A percentile compares a stretch with the other conserved stretches of the same genome.
Conservation (phyloP, 2,329 filamentous ascomycete genomes). For the Incumbomyces delicatus region DNA sequence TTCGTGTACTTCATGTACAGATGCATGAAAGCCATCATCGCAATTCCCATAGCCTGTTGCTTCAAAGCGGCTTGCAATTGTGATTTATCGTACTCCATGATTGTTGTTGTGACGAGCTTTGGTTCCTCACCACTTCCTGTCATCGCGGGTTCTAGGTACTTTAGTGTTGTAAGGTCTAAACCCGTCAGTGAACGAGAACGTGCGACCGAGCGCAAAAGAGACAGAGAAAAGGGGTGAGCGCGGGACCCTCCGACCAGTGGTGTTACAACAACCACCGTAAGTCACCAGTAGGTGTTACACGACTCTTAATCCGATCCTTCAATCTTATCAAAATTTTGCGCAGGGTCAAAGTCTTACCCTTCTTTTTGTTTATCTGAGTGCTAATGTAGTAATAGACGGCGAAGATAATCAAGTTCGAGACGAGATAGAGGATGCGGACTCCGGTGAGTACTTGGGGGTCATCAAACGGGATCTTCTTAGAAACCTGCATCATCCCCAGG, state of each 20-base stretch:
- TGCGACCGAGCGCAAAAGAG: no score
- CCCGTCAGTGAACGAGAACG: no score
- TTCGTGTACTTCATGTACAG: slow-evolving; percentile 99
- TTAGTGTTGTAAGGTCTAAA: slow-evolving; percentile 87
- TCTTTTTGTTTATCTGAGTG: slow-evolving; percentile 85
- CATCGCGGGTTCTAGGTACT: slow-evolving; percentile 91
- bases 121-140: slow-evolving; percentile 91
- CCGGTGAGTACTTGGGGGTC: slow-evolving; percentile 62
- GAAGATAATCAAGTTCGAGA: slow-evolving; percentile 74
- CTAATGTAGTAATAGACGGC: slow-evolving; percentile 78
- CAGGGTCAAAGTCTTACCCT: slow-evolving; percentile 53
- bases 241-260: no score
- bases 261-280: no score
- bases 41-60: slow-evolving; percentile 86
- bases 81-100: slow-evolving; percentile 84
- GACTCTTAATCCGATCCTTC: no score
- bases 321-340: no score
- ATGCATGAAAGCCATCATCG: slow-evolving; percentile 99
- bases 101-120: slow-evolving; percentile 81
- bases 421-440: slow-evolving; percentile 55
- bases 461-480: slow-evolving; percentile 91
- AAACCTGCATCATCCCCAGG: slow-evolving; percentile 96
- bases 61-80: slow-evolving; percentile 82
- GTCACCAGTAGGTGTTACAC: no score
- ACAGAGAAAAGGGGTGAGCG: no score